phyloP scores from a whole-genome alignment of 1,139 yeast species.

The Taphrina wiesneri region DNA sequence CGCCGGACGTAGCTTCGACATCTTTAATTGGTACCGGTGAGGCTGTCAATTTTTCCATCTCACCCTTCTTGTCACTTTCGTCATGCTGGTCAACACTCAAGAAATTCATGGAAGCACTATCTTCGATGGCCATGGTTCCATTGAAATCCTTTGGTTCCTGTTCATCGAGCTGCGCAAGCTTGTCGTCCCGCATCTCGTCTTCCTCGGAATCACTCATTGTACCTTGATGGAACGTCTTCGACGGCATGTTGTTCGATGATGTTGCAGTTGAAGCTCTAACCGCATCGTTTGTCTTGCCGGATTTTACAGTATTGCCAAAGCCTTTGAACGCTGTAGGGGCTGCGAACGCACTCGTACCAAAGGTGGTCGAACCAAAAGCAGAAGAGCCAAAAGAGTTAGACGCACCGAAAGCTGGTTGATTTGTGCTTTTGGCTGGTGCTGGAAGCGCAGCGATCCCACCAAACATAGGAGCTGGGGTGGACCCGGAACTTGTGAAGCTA shows the following conservation, averaged over 20 bases:
- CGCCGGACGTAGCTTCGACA: background rate
- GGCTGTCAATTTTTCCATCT: background rate
- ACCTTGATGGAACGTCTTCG: background rate
- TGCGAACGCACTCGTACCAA: background rate
- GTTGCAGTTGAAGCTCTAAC: background rate
- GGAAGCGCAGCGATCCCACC: background rate
- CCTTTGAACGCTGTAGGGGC: background rate
- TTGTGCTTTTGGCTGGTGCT: background rate
- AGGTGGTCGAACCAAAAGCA: slow-evolving; percentile 9
- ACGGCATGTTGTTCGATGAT: background rate
- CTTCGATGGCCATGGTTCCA: background rate
- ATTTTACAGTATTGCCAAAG: background rate
- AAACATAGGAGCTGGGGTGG: background rate
- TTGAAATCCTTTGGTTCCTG: background rate
- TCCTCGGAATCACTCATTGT: slow-evolving; percentile 11
- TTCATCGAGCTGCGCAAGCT: slow-evolving; percentile 13
- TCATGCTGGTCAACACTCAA: background rate
- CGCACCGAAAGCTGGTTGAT: slow-evolving; percentile 7
- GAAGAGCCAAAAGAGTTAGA: slow-evolving; percentile 11
- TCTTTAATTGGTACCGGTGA: background rate
- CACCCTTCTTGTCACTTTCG: background rate
- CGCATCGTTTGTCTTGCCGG: background rate
- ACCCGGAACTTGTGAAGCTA: background rate
- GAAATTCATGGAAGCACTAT: background rate
- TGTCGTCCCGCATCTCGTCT: slow-evolving; percentile 13